A percentile compares a stretch with the other conserved stretches of the same genome.
Evolutionary conservation across 2,329 filamentous ascomycete species (phyloP).

Genomic region (Nigrograna mackinnonii): DNA sequence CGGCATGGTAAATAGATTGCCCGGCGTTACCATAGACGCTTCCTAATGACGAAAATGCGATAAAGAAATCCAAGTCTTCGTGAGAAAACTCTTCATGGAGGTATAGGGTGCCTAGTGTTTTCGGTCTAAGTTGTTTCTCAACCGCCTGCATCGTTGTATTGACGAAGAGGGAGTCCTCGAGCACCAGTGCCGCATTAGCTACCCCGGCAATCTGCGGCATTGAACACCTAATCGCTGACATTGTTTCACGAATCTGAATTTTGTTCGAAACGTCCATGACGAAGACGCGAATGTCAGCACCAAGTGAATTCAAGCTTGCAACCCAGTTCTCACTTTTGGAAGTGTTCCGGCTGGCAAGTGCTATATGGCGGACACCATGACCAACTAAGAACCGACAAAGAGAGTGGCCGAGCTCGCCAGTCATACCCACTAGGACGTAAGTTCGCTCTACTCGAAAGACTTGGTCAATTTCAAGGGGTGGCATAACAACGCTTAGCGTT

Average conservation of each 20-base stretch:
- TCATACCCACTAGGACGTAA: neutral
- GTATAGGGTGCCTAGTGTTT: slow-evolving; percentile 15
- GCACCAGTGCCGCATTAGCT: slow-evolving; percentile 25
- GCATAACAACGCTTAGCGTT: too few relatives aligned
- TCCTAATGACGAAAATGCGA: neutral
- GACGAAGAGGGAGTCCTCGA: slow-evolving; percentile 15
- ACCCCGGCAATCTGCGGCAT: slow-evolving; percentile 19
- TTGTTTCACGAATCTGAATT: too few relatives aligned
- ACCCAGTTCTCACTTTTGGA: slow-evolving; percentile 1
- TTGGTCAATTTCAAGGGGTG: too few relatives aligned
- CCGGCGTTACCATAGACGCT: neutral
- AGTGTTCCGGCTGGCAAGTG: neutral
- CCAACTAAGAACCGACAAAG: neutral
- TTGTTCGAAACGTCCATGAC: too few relatives aligned
- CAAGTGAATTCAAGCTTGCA: too few relatives aligned
- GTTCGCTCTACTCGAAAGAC: neutral
- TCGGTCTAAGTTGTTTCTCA: slow-evolving; percentile 13
- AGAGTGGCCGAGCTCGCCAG: neutral
- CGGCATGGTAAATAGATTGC: slow-evolving; percentile 1
- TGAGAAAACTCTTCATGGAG: slow-evolving; percentile 19
- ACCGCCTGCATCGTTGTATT: slow-evolving; percentile 9
- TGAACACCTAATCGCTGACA: too few relatives aligned
- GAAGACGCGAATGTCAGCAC: neutral
- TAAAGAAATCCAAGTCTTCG: neutral
- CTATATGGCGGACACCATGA: neutral